Evolutionary conservation across 1,284 basidiomycete genomes (phyloP).

Genomic region (Apiotrichum sp.): DNA sequence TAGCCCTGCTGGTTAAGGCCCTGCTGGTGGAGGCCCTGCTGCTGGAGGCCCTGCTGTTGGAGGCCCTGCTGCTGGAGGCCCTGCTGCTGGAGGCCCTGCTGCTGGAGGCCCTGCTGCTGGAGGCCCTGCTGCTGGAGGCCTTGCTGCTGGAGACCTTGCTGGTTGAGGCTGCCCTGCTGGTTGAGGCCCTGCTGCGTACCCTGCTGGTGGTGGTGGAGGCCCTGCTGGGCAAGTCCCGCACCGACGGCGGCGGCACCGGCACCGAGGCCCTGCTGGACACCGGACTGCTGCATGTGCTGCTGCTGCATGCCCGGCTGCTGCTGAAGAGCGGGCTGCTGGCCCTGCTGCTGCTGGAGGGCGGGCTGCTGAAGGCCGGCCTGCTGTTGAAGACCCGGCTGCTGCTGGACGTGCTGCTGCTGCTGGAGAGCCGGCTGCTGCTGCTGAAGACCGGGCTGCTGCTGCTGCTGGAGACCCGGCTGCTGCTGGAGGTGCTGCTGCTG

Average conservation of each 20-base stretch:
- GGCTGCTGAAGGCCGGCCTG: no score
- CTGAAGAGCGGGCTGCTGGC: conserved; percentile 50
- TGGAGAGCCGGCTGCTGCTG: background rate
- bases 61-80: background rate
- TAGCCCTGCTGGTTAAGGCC: background rate
- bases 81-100: background rate
- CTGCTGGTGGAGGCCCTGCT: conserved; percentile 29
- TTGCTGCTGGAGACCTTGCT: conserved; percentile 51
- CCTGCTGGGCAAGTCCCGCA: conserved; percentile 9
- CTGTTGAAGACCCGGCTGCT: no score
- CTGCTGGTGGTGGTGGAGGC: background rate
- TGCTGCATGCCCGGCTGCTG: conserved; percentile 36
- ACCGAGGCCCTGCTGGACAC: background rate
- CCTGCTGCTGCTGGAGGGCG: conserved; percentile 11
- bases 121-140: conserved; percentile 25
- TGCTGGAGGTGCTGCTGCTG: background rate
- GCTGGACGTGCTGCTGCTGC: no score
- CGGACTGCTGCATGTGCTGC: background rate
- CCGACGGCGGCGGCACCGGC: no score
- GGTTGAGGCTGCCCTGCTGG: conserved; percentile 23
- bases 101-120: conserved; percentile 16
- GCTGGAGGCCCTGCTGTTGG: background rate
- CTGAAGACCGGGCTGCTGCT: conserved; percentile 11
- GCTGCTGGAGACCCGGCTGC: background rate
- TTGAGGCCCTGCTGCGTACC: no score